Evolutionary conservation across 345 rosid genomes (phyloP).

Genomic region (Melaleuca quinquenervia): DNA sequence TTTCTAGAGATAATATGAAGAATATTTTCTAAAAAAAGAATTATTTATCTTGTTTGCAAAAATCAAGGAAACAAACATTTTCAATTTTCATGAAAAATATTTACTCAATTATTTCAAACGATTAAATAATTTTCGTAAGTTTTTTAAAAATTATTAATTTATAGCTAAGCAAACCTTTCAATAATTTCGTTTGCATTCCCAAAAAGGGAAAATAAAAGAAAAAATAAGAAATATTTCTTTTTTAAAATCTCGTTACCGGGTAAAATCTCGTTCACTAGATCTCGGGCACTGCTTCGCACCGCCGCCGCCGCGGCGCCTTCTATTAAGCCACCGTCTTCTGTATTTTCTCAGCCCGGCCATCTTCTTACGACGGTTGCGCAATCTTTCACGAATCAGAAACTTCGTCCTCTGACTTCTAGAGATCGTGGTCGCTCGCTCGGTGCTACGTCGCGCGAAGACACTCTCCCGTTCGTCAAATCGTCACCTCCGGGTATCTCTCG

Average conservation of each 20-base stretch:
- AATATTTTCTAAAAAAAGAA: no score
- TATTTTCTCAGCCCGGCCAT: background rate
- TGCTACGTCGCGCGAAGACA: background rate
- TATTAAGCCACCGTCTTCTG: background rate
- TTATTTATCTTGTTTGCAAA: no score
- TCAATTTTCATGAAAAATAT: no score
- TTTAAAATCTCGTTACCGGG: background rate
- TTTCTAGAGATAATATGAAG: no score
- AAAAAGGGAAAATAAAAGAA: no score
- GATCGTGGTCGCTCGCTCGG: background rate
- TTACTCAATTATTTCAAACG: no score
- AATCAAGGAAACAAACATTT: no score
- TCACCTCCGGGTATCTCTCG: background rate
- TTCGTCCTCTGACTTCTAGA: background rate
- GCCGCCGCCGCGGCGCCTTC: background rate
- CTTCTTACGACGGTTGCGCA: background rate
- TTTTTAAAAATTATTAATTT: no score
- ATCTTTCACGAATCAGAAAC: background rate
- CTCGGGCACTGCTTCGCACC: background rate
- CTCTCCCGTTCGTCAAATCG: background rate
- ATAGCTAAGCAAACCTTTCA: no score
- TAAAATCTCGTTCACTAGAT: background rate
- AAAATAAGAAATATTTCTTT: no score
- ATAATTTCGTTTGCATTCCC: no score
- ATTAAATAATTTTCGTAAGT: no score